A percentile compares a stretch with the other conserved stretches of the same genome.
phyloP scores from a whole-genome alignment of 257 asterid genomes.

The Solanum arcanum region DNA sequence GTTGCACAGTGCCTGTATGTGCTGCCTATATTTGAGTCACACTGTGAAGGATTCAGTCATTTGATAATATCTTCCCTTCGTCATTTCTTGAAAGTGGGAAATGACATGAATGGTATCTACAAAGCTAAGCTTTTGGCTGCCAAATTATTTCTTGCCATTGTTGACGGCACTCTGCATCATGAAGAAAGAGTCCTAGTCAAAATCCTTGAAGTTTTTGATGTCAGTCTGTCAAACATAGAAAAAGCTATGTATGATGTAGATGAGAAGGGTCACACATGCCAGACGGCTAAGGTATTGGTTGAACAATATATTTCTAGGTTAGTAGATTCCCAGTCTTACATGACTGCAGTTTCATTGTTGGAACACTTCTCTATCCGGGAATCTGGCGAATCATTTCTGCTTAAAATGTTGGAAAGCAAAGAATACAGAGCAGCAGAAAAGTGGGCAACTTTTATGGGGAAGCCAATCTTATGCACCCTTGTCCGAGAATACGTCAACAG shows the following conservation, averaged over 20 bases:
- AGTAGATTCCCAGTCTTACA: constrained; percentile 43
- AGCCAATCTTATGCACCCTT: constrained; percentile 46
- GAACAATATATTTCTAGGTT: constrained; percentile 44
- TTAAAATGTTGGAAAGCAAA: constrained; percentile 48
- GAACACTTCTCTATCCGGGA: constrained; percentile 62
- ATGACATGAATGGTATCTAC: constrained; percentile 26
- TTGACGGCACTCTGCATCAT: constrained; percentile 30
- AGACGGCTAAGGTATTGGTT: constrained; percentile 40
- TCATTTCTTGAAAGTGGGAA: constrained; percentile 39
- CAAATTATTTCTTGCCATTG: constrained; percentile 40
- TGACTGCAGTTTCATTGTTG: constrained; percentile 54
- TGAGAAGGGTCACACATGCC: constrained; percentile 14
- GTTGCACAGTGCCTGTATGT: constrained; percentile 66
- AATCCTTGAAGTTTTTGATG: constrained; percentile 52
- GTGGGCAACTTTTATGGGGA: constrained; percentile 92
- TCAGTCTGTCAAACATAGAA: constrained; percentile 45
- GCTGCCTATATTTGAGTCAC: constrained; percentile 42
- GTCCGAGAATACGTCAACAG: constrained; percentile 52
- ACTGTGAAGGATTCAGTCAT: constrained; percentile 71
- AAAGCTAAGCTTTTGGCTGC: constrained; percentile 52
- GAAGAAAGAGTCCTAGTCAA: constrained; percentile 53
- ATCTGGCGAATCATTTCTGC: constrained; percentile 51
- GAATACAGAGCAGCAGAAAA: constrained; percentile 77
- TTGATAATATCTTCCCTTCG: constrained; percentile 62
- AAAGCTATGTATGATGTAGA: constrained; percentile 21